A percentile compares a stretch with the other conserved stretches of the same genome.
These are phyloP conservation scores for Solanum chilense DNA, from an alignment of 257 asterid species.

Conservation along the genomic window DNA sequence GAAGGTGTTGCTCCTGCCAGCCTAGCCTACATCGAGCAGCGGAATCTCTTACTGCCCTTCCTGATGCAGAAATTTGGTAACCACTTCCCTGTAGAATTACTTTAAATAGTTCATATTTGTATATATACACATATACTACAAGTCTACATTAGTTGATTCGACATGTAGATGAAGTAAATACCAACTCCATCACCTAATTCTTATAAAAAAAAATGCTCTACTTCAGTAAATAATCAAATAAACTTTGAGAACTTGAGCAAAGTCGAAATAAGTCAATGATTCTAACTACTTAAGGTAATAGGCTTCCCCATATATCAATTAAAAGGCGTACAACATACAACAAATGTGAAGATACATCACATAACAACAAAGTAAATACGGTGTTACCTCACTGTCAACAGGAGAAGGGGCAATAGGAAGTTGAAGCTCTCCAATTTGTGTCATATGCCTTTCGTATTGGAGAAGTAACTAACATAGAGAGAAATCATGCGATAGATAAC, in stretches of 20 bases:
- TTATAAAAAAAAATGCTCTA: no score
- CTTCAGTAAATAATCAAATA: no score
- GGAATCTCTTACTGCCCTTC: slow-evolving; percentile 79
- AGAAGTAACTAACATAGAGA: slow-evolving; percentile 48
- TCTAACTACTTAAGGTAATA: background rate
- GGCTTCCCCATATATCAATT: background rate
- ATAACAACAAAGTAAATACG: background rate
- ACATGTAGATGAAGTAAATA: background rate
- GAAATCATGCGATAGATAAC: background rate
- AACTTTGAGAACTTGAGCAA: no score
- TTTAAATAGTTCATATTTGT: background rate
- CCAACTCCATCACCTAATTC: no score
- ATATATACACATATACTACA: background rate
- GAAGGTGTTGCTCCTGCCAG: slow-evolving; percentile 69
- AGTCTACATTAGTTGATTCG: background rate
- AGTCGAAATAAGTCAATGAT: background rate
- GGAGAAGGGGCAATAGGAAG: slow-evolving; percentile 39
- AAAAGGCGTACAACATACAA: background rate
- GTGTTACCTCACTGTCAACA: slow-evolving; percentile 55
- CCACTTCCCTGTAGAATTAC: slow-evolving; percentile 46
- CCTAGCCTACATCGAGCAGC: slow-evolving; percentile 95
- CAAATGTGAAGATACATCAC: no score
- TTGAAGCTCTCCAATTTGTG: slow-evolving; percentile 63
- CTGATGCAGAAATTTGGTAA: slow-evolving; percentile 58
- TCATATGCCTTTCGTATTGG: slow-evolving; percentile 67